Conservation (phyloP, 768 basidiomycete genomes). For the Tylopilus rubrobrunneus region DNA sequence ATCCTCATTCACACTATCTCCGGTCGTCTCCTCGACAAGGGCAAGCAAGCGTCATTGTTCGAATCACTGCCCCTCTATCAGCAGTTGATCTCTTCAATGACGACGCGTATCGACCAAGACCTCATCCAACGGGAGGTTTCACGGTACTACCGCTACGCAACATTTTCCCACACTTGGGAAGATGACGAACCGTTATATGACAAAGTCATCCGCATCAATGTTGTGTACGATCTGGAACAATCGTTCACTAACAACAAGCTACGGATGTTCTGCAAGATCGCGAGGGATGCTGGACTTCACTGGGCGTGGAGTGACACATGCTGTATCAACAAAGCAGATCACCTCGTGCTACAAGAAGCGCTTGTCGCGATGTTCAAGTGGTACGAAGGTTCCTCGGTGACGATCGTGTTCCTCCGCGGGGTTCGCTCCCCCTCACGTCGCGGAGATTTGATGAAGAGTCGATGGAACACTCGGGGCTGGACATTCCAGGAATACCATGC, state of each 20-base stretch:
- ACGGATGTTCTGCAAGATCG: not conserved
- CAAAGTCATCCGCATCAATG: not conserved
- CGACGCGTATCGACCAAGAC: not conserved
- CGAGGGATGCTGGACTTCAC: not conserved
- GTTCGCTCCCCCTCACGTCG: not conserved
- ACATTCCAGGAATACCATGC: not conserved
- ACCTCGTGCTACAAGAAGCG: not conserved
- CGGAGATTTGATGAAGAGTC: not conserved
- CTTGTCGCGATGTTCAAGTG: not conserved
- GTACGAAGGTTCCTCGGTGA: not conserved
- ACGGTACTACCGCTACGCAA: conserved; percentile 1
- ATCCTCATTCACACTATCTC: not conserved
- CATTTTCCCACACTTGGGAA: not conserved
- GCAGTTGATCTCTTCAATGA: conserved; percentile 9
- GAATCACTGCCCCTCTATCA: not conserved
- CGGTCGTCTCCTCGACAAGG: conserved; percentile 4
- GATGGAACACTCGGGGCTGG: not conserved
- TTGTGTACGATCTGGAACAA: not conserved
- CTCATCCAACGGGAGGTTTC: not conserved
- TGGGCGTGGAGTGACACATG: not conserved
- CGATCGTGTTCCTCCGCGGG: not conserved
- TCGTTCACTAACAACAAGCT: not conserved
- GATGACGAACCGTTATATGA: not conserved
- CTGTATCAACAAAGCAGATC: not conserved
- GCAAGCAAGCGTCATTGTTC: conserved; percentile 3